phyloP scores from a whole-genome alignment of 169 alveolate species.

The Eimeria tenella region DNA sequence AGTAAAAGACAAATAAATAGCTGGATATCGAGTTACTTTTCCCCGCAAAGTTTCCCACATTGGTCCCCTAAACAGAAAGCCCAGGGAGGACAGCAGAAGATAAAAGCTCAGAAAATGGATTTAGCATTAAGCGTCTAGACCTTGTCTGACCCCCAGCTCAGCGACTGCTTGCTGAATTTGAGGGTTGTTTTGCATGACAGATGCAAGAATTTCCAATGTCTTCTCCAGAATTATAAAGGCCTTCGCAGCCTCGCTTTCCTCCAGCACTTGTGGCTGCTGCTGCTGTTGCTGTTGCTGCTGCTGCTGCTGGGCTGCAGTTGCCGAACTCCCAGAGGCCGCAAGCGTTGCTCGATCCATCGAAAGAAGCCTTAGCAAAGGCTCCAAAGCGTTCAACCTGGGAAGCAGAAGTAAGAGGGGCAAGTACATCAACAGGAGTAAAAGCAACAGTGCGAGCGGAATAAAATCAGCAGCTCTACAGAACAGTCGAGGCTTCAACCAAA shows the following conservation, averaged over 20 bases:
- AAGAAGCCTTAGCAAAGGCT: neutral
- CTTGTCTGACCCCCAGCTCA: conserved; percentile 2
- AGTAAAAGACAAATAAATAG: neutral
- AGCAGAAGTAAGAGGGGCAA: neutral
- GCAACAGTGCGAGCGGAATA: neutral
- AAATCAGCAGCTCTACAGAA: too few relatives aligned
- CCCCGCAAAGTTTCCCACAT: too few relatives aligned
- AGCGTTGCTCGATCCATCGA: neutral
- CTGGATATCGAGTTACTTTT: neutral
- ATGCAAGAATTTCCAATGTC: conserved; percentile 27
- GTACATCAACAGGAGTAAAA: neutral
- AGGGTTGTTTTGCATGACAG: conserved; percentile 55
- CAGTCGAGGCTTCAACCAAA: neutral
- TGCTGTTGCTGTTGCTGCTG: conserved; percentile 1
- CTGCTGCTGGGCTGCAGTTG: neutral
- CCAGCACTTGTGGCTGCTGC: neutral
- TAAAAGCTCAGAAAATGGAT: too few relatives aligned
- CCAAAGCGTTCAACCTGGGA: neutral
- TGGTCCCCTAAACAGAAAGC: too few relatives aligned
- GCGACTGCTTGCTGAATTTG: conserved; percentile 37
- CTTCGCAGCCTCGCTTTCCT: conserved; percentile 41
- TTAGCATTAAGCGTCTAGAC: neutral
- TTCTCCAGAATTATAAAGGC: neutral
- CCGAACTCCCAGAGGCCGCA: neutral
- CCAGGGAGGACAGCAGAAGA: too few relatives aligned